phyloP scores from a whole-genome alignment of 768 basidiomycete genomes.

The Leccinum subgranulosum region DNA sequence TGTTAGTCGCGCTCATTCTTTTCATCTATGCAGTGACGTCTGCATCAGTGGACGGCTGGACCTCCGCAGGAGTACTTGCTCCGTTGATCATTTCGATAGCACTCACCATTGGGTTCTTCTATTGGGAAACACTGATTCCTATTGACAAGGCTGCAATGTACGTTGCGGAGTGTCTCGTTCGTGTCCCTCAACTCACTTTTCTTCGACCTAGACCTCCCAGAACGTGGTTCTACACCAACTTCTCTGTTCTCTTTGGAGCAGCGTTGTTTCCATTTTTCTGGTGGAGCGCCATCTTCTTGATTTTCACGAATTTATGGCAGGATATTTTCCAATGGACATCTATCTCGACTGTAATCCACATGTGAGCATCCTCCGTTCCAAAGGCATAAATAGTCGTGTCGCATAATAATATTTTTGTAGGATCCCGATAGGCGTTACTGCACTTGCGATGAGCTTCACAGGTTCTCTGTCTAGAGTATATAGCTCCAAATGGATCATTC shows the following conservation, averaged over 20 bases:
- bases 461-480: conserved; percentile 38
- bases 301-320: conserved; percentile 40
- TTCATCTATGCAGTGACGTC: conserved; percentile 43
- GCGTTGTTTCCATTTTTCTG: conserved; percentile 41
- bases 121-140: conserved; percentile 45
- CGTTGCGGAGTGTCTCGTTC: conserved; percentile 8
- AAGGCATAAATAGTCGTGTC: not conserved
- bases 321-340: conserved; percentile 39
- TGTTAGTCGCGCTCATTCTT: conserved; percentile 34
- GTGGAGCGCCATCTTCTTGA: conserved; percentile 36
- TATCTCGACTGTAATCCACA: conserved; percentile 38
- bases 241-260: conserved; percentile 36
- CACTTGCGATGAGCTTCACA: conserved; percentile 37
- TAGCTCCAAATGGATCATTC: conserved; percentile 44
- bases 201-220: conserved; percentile 34
- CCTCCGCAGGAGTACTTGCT: conserved; percentile 41
- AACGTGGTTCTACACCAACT: conserved; percentile 42
- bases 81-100: conserved; percentile 46
- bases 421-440: conserved; percentile 41
- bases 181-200: not conserved
- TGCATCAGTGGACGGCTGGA: conserved; percentile 51
- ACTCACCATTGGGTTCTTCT: conserved; percentile 43
- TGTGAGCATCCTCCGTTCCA: conserved; percentile 25
- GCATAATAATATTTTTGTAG: conserved; percentile 17
- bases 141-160: conserved; percentile 42